Base-by-base conservation (phyloP, 176 grass and related monocot genomes). In the Microstegium vimineum region DNA sequence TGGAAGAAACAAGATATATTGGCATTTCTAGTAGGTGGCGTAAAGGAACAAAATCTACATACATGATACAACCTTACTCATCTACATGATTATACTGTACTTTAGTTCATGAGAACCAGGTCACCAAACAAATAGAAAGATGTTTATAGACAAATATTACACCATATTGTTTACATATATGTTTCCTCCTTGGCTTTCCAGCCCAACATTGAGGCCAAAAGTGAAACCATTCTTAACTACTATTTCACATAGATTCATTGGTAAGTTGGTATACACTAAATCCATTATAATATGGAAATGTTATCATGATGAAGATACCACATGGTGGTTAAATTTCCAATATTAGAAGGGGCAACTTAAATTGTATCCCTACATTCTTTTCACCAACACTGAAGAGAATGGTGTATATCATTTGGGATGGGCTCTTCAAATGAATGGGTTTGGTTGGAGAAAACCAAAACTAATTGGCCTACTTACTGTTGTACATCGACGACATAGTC, bases 1-100 rank as follows among this genome's bases (percentile, higher is more conserved):
- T 71, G 2, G 10, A 83, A 80, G 4, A 80, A 74, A 69, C 73
- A 60, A 82, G 45, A 70, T 56, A 46, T 25, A 81, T 38, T n/a
- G 20, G n/a, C 51, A 43, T 27, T 27, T 49, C 32, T 60, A 75
- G 34, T n/a, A 82, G 61, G 43, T 6, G 61, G 11, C 10, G 16
- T 76, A 69, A 74, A 69, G 5, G 80, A 62, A 52, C 30, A 77
- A 76, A 45, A 9, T 40, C 2, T 31, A 38, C 30, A 47, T 62
- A 60, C 54, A 59, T 23, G 8, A 59, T 20, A 57, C 25, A 20
- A 30, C 23, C 34, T 43, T 82, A 81, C 64, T 71, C 63, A 65
- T 43, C 25, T 47, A 43, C 46, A 72, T 88, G 43, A 73, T 45
- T 35, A 34, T 78, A 38, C 45, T 25, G 23, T 78, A 37, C 34